These are phyloP conservation scores for Lentinus tigrinus DNA, from an alignment of 768 basidiomycete species.

Conservation along the genomic window DNA sequence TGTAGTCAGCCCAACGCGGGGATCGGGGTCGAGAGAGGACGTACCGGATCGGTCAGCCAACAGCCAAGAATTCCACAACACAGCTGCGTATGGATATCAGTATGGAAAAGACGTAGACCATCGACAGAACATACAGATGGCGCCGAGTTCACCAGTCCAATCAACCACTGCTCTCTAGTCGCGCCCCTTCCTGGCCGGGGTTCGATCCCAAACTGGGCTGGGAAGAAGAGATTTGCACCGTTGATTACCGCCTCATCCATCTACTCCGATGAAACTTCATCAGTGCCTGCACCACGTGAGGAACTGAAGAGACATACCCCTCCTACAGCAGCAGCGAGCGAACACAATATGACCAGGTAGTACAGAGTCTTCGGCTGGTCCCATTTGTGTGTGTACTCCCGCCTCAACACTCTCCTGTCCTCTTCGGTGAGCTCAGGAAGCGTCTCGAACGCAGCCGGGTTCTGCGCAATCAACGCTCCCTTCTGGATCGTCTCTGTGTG, in stretches of 20 bases:
- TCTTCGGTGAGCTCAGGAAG: slow-evolving; percentile 39
- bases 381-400: slow-evolving; percentile 47
- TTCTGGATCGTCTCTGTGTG: slow-evolving; percentile 48
- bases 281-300: slow-evolving; percentile 11
- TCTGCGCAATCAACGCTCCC: slow-evolving; percentile 71
- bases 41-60: slow-evolving; percentile 71
- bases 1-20: background rate
- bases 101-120: slow-evolving; percentile 2
- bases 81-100: slow-evolving; percentile 26
- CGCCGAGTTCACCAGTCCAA: slow-evolving; percentile 70
- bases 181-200: slow-evolving; percentile 4
- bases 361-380: slow-evolving; percentile 44
- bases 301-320: slow-evolving; percentile 32
- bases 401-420: slow-evolving; percentile 39
- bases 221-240: slow-evolving; percentile 53
- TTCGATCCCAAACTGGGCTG: slow-evolving; percentile 52
- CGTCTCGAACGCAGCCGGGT: slow-evolving; percentile 43
- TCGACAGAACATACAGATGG: slow-evolving; percentile 40
- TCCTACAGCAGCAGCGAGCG: slow-evolving; percentile 78
- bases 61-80: slow-evolving; percentile 53
- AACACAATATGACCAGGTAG: slow-evolving; percentile 52
- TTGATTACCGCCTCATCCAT: slow-evolving; percentile 53
- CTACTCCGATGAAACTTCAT: slow-evolving; percentile 22
- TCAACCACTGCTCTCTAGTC: slow-evolving; percentile 59
- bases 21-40: slow-evolving; percentile 28